These are phyloP conservation scores for Zea mays DNA, from an alignment of 176 grass and related monocot genomes.

Conservation along the genomic window DNA sequence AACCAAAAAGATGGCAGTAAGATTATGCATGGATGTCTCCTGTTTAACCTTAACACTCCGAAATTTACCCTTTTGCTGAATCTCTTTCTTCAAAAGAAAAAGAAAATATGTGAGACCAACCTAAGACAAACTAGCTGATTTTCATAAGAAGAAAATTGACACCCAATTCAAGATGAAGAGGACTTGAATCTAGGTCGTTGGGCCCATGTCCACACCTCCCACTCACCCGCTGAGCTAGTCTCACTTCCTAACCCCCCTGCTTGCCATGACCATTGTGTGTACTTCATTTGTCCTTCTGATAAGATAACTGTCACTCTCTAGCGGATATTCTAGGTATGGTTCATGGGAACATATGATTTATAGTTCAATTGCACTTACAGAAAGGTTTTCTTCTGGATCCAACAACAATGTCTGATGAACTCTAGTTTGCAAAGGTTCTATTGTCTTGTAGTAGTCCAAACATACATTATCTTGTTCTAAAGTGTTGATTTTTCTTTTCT, in stretches of 20 bases:
- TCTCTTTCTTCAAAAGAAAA: neutral
- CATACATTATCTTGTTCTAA: conserved; percentile 17
- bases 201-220: neutral
- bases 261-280: neutral
- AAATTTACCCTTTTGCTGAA: neutral
- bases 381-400: conserved; percentile 4
- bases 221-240: too few relatives aligned
- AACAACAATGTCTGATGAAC: neutral
- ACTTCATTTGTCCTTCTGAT: conserved; percentile 4
- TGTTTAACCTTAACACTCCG: conserved; percentile 22
- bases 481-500: conserved; percentile 31
- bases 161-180: neutral
- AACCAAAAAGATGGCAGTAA: neutral
- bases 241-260: neutral
- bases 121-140: neutral
- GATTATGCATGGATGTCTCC: conserved; percentile 3
- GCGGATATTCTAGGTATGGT: conserved; percentile 7
- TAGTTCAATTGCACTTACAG: neutral
- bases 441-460: conserved; percentile 15
- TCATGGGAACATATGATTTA: conserved; percentile 14
- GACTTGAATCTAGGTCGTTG: neutral
- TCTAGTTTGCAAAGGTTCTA: neutral
- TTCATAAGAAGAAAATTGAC: neutral
- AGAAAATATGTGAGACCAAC: neutral
- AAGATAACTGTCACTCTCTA: neutral